Evolutionary conservation across 352 stramenopile genomes (phyloP).

Genomic region (Phytophthora brassicae): DNA sequence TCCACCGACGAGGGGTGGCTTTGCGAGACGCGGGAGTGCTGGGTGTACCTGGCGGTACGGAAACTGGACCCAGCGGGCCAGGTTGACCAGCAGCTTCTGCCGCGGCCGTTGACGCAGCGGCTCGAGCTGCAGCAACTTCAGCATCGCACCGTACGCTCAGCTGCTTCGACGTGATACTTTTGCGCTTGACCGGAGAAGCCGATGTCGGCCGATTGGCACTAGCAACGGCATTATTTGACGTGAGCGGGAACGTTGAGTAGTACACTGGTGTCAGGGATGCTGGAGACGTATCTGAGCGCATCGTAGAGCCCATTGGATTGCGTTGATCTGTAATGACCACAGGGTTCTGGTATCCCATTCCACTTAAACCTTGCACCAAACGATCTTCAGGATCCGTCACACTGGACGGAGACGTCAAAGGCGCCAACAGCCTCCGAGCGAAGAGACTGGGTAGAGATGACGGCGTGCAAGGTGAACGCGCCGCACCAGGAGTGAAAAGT

Average conservation of each 20-base stretch:
- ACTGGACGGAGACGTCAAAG: conserved; percentile 35
- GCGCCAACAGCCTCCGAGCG: conserved; percentile 41
- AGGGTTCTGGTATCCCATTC: conserved; percentile 26
- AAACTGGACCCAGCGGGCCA: conserved; percentile 21
- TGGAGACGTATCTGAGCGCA: conserved; percentile 38
- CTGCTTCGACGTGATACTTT: conserved; percentile 80
- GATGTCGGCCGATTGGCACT: conserved; percentile 12
- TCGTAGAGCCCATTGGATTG: conserved; percentile 14
- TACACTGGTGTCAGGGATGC: conserved; percentile 51
- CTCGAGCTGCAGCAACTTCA: conserved; percentile 41
- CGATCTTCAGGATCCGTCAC: conserved; percentile 24
- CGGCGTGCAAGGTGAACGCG: conserved; percentile 30
- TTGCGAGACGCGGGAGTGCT: conserved; percentile 56
- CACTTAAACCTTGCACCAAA: conserved; percentile 21
- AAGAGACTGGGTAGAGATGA: conserved; percentile 57
- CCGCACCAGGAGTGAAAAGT: conserved; percentile 28
- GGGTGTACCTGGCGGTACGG: conserved; percentile 19
- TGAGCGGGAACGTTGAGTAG: conserved; percentile 39
- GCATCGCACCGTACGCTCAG: conserved; percentile 42
- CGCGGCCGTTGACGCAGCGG: conserved; percentile 24
- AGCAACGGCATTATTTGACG: conserved; percentile 4
- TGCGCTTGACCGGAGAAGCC: conserved; percentile 67
- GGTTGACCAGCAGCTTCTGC: conserved; percentile 16
- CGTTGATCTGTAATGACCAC: conserved; percentile 32
- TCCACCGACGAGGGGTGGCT: conserved; percentile 83